These are phyloP conservation scores for Phaeosphaeria sp. DNA, from an alignment of 2,329 filamentous ascomycete species.

Conservation along the genomic window DNA sequence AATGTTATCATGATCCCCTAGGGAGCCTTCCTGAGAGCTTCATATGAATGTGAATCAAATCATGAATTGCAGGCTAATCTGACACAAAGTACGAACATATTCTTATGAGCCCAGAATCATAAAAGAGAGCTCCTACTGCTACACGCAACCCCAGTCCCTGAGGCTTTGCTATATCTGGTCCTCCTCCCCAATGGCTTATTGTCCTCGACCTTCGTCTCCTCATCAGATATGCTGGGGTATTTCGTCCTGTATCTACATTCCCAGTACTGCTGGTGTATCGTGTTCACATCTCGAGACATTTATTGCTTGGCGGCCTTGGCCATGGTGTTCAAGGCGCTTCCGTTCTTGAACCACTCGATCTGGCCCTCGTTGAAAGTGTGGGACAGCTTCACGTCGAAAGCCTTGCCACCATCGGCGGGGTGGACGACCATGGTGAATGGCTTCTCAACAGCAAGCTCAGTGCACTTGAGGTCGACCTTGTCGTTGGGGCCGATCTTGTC, in stretches of 20 bases:
- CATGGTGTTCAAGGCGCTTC: constrained; percentile 98
- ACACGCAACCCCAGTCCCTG: constrained; percentile 20
- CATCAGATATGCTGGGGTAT: constrained; percentile 29
- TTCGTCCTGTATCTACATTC: constrained; percentile 43
- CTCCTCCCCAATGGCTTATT: constrained; percentile 22
- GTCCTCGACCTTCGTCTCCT: constrained; percentile 17
- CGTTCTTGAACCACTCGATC: constrained; percentile 99
- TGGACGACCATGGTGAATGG: constrained; percentile 91
- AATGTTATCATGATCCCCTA: too few species aligned
- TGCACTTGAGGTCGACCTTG: constrained; percentile 88
- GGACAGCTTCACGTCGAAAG: constrained; percentile 82
- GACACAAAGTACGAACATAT: constrained; percentile 46
- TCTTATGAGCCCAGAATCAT: constrained; percentile 37
- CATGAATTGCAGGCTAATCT: constrained; percentile 49
- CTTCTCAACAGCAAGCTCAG: constrained; percentile 89
- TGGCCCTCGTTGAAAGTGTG: constrained; percentile 99
- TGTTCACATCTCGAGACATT: constrained; percentile 10
- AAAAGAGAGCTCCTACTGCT: constrained; percentile 34
- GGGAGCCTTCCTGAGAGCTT: too few species aligned
- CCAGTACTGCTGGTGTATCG: constrained; percentile 28
- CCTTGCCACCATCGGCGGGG: constrained; percentile 77
- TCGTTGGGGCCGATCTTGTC: constrained; percentile 95
- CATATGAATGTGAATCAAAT: constrained; percentile 24
- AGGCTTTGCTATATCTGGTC: constrained; percentile 26
- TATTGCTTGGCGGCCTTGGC: constrained; percentile 67